Conservation (phyloP, 2,329 filamentous ascomycete species). For the Xylaria sp. region DNA sequence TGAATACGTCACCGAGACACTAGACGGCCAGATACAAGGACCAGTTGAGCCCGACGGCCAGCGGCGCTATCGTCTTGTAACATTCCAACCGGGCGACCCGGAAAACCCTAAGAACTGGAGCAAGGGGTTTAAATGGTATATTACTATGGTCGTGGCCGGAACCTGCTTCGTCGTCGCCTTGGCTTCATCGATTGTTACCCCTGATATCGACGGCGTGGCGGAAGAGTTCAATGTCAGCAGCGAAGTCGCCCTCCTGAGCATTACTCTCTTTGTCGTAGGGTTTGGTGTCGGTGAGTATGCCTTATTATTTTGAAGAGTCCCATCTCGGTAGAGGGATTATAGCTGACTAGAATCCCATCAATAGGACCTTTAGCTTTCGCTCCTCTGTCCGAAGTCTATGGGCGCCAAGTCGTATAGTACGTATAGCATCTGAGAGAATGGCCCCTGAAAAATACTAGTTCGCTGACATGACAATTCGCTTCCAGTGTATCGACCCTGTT, state of each 20-base stretch:
- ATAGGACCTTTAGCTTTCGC: slow-evolving; percentile 80
- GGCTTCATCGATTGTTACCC: slow-evolving; percentile 78
- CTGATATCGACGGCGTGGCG: slow-evolving; percentile 73
- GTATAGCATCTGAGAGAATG: neutral
- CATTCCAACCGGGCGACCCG: slow-evolving; percentile 75
- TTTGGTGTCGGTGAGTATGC: slow-evolving; percentile 74
- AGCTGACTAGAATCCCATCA: slow-evolving; percentile 5
- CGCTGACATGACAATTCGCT: slow-evolving; percentile 1
- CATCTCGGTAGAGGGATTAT: neutral
- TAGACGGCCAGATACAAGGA: slow-evolving; percentile 68
- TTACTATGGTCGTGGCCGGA: slow-evolving; percentile 83
- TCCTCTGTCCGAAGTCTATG: slow-evolving; percentile 79
- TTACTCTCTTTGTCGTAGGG: slow-evolving; percentile 82
- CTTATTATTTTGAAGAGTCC: neutral
- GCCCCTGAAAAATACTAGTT: too few relatives aligned
- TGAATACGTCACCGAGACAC: slow-evolving; percentile 73
- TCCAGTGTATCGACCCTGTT: slow-evolving; percentile 67
- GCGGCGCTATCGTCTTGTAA: slow-evolving; percentile 66
- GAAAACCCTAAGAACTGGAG: slow-evolving; percentile 90
- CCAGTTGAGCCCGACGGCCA: slow-evolving; percentile 47
- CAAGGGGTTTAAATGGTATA: slow-evolving; percentile 81
- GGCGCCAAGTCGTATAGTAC: slow-evolving; percentile 74
- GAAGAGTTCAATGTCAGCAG: slow-evolving; percentile 73
- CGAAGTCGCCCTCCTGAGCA: slow-evolving; percentile 76
- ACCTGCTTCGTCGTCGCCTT: slow-evolving; percentile 81